phyloP scores from a whole-genome alignment of 192 early-diverging fungal genomes.

The Coemansia sp. region DNA sequence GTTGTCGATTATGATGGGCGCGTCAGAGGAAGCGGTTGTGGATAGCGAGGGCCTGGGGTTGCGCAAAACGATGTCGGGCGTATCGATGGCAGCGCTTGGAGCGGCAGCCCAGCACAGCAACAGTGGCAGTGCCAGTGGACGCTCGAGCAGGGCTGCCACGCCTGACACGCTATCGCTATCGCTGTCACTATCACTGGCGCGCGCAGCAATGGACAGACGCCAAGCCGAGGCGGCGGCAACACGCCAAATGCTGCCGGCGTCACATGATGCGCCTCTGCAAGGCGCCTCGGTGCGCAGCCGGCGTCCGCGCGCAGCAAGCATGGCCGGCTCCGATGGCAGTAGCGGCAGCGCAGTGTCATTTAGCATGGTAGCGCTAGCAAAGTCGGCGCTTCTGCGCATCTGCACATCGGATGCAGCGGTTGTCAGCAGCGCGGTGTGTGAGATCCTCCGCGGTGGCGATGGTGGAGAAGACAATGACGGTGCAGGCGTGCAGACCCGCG shows the following conservation, averaged over 20 bases:
- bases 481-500: background rate
- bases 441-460: conserved; percentile 20
- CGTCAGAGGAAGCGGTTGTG: conserved; percentile 19
- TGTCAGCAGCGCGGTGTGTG: conserved; percentile 20
- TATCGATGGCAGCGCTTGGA: conserved; percentile 14
- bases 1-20: conserved; percentile 31
- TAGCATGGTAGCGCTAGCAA: conserved; percentile 39
- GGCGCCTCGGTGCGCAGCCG: conserved; percentile 8
- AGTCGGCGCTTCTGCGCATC: conserved; percentile 48
- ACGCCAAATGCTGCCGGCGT: background rate
- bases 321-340: background rate
- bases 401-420: conserved; percentile 28
- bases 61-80: conserved; percentile 29
- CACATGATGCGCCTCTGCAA: background rate
- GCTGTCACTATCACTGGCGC: conserved; percentile 10
- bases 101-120: background rate
- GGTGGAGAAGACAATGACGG: background rate
- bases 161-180: conserved; percentile 22
- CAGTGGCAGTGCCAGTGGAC: background rate
- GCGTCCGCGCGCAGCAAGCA: conserved; percentile 11
- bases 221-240: background rate
- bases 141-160: conserved; percentile 17
- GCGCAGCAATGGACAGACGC: conserved; percentile 15
- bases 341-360: conserved; percentile 40
- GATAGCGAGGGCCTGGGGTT: conserved; percentile 8